phyloP scores from a whole-genome alignment of 2,329 filamentous ascomycete genomes.

The Fusarium tricinctum region DNA sequence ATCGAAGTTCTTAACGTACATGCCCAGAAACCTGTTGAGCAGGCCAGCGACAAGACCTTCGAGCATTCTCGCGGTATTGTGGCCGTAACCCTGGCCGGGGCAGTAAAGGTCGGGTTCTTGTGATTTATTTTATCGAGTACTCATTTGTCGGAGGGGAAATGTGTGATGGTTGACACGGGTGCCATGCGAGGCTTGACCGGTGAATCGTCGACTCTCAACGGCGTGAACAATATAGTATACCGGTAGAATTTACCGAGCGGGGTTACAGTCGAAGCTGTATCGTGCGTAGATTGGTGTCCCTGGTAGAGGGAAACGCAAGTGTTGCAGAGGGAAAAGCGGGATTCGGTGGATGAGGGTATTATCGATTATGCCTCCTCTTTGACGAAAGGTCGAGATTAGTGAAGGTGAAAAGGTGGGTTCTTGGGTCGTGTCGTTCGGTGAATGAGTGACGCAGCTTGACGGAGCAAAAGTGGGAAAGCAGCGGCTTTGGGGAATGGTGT shows the following conservation, averaged over 20 bases:
- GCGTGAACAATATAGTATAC: not conserved
- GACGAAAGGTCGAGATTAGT: slow-evolving; percentile 17
- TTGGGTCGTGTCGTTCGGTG: slow-evolving; percentile 28
- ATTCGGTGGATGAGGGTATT: slow-evolving; percentile 35
- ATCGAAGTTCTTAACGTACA: slow-evolving; percentile 99
- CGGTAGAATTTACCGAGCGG: slow-evolving; percentile 13
- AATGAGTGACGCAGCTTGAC: slow-evolving; percentile 41
- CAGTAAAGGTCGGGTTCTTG: slow-evolving; percentile 37
- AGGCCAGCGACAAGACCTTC: slow-evolving; percentile 96
- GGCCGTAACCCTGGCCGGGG: slow-evolving; percentile 82
- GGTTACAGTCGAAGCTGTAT: slow-evolving; percentile 16
- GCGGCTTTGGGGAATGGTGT: slow-evolving; percentile 42
- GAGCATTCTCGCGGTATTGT: slow-evolving; percentile 79
- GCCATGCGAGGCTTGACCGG: slow-evolving; percentile 44
- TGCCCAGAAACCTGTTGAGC: slow-evolving; percentile 98
- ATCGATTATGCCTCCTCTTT: slow-evolving; percentile 27
- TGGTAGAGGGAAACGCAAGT: not conserved
- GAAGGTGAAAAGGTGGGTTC: slow-evolving; percentile 39
- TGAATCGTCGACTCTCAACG: slow-evolving; percentile 19
- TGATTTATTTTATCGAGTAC: slow-evolving; percentile 35
- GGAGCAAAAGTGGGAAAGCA: slow-evolving; percentile 49
- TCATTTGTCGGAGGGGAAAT: slow-evolving; percentile 45
- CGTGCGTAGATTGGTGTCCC: slow-evolving; percentile 14
- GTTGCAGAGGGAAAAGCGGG: slow-evolving; percentile 17
- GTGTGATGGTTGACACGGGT: slow-evolving; percentile 27